phyloP scores from a whole-genome alignment of 139 green algal species.

The Chlorella sp. region DNA sequence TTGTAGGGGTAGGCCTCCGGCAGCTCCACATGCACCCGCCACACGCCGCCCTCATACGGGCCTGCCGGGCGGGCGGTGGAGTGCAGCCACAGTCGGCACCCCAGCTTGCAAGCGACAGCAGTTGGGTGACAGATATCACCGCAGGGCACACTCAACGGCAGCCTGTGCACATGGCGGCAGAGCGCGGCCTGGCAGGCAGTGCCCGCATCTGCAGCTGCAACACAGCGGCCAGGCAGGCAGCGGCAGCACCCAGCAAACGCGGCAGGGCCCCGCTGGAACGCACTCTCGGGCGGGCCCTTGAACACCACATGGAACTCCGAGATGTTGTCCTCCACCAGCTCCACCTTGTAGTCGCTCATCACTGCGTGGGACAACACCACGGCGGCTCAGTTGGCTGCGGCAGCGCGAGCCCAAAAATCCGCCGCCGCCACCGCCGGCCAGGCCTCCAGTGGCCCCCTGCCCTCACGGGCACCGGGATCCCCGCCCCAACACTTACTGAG shows the following conservation, averaged over 20 bases:
- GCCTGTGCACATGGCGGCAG: no score
- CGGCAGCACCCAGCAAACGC: neutral
- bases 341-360: constrained; percentile 98
- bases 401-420: neutral
- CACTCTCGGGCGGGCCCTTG: constrained; percentile 87
- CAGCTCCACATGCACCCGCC: constrained; percentile 97
- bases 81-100: no score
- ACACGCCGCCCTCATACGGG: constrained; percentile 95
- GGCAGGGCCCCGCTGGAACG: constrained; percentile 21
- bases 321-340: constrained; percentile 95
- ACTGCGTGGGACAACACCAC: constrained; percentile 43
- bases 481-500: constrained; percentile 71
- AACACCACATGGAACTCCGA: constrained; percentile 96
- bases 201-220: no score
- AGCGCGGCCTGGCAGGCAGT: no score
- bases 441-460: neutral
- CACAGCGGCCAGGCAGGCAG: neutral
- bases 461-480: neutral
- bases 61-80: constrained; percentile 51
- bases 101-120: neutral
- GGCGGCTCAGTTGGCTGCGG: neutral
- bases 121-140: no score
- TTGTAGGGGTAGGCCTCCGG: constrained; percentile 94
- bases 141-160: no score
- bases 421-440: neutral